phyloP scores from a whole-genome alignment of 2,329 filamentous ascomycete genomes.

The Penicillium capsulatum region DNA sequence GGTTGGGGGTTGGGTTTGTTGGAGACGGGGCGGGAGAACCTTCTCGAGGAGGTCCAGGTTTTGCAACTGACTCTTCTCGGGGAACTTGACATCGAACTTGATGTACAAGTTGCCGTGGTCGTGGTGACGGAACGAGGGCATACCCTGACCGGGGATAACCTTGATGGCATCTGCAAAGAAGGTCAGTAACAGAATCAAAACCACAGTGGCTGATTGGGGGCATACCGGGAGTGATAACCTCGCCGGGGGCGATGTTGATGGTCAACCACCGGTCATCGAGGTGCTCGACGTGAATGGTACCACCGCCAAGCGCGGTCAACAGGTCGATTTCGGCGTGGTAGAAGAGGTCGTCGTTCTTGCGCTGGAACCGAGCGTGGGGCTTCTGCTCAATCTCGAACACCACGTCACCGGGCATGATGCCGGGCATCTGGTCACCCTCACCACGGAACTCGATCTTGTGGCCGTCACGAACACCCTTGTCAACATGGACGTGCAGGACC shows the following conservation, averaged over 20 bases:
- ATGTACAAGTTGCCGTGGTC: conserved; percentile 95
- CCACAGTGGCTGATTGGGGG: conserved; percentile 8
- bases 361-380: conserved; percentile 91
- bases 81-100: conserved; percentile 97
- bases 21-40: conserved; percentile 70
- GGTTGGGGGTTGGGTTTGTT: conserved; percentile 63
- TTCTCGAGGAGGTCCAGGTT: conserved; percentile 76
- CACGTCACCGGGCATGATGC: conserved; percentile 89
- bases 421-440: conserved; percentile 93
- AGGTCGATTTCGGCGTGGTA: conserved; percentile 95
- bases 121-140: conserved; percentile 94
- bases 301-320: conserved; percentile 87
- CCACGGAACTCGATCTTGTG: conserved; percentile 97
- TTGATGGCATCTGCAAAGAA: conserved; percentile 71
- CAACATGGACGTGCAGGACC: conserved; percentile 96
- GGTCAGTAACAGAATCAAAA: conserved; percentile 4
- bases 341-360: conserved; percentile 92
- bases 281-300: conserved; percentile 88
- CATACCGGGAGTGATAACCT: conserved; percentile 89
- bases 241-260: conserved; percentile 86
- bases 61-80: conserved; percentile 64
- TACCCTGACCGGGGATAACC: conserved; percentile 92
- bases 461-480: conserved; percentile 86
- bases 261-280: conserved; percentile 96
- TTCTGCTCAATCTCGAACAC: conserved; percentile 99